Evolutionary conservation across 139 green algal genomes (phyloP).

Genomic region (Chlamydomonas urium): DNA sequence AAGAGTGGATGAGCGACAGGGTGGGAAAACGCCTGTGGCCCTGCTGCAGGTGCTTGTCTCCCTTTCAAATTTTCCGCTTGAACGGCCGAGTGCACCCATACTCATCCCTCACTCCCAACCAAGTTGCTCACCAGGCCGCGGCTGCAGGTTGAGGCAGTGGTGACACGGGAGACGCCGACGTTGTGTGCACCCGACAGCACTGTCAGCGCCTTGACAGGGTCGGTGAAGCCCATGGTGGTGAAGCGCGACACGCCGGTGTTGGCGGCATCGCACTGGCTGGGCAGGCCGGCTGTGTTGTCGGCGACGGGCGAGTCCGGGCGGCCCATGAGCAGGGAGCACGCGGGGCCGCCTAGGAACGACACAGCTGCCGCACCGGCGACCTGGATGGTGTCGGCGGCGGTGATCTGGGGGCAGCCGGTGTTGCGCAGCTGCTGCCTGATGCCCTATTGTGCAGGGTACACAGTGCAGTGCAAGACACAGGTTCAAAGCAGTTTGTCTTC

Average conservation of each 20-base stretch:
- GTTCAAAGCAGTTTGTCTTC: no score
- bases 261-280: background rate
- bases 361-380: conserved; percentile 8
- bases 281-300: conserved; percentile 2
- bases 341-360: background rate
- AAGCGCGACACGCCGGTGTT: background rate
- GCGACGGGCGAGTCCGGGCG: background rate
- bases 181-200: conserved; percentile 16
- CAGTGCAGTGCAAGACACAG: no score
- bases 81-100: background rate
- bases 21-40: background rate
- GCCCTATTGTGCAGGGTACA: no score
- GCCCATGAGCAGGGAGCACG: conserved; percentile 5
- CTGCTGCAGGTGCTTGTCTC: background rate
- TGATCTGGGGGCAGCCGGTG: no score
- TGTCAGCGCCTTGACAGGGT: conserved; percentile 8
- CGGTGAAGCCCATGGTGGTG: conserved; percentile 5
- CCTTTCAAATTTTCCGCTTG: background rate
- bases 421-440: no score
- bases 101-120: background rate
- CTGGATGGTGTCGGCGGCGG: no score
- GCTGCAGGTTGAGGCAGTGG: background rate
- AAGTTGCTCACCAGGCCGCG: background rate
- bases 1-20: background rate
- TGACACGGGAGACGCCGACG: conserved; percentile 1